Base-by-base conservation (phyloP, 1,284 basidiomycete species). In the Boletus albobrunnescens region DNA sequence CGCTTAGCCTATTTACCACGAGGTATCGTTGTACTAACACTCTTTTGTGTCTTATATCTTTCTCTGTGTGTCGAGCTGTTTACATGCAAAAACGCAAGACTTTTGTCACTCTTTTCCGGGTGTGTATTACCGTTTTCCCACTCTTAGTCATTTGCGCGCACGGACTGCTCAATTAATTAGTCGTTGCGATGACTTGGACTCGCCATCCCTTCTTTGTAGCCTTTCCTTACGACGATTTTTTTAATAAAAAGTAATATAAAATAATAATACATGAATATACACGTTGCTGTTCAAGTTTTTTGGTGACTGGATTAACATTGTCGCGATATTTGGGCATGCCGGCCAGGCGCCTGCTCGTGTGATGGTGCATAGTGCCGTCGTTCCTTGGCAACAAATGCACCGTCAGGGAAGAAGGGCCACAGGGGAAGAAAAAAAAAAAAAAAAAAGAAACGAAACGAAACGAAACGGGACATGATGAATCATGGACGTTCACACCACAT, bases 1-100 rank as follows among this genome's bases (percentile, higher is more conserved):
- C 26, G 39, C 36, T 30, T 56, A 57, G 37, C 35, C 51, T 60
- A 63, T 62, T 49, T 46, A 41, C 28, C 9, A 14, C 37, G 30
- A 54, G 56, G 51, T 49, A 45, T 50, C 33, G 44, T 41, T 65
- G 61, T 67, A 67, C 47, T 47, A 60, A 42, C 54, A 47, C 49
- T 65, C 58, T 4, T 56, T 60, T 59, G 46, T 46, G 47, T 44
- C 26, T 12, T 33, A 2, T 39, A 9, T 22, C 19, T 41, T 47
- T 44, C 20, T 42, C n/a, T n/a, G 30, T 47, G 46, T 58, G 47
- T 55, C 16, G 40, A 51, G 41, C 47, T 45, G 28, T 41, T 44
- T 30, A 46, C 35, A 51, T 37, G 36, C 37, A 39, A 54, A 48
- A 47, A 35, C 44, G 50, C 45, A 33, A 31, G 24, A 42, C 35